phyloP scores from a whole-genome alignment of 1,139 yeast species.

The Debaryomyces psychrophilus region DNA sequence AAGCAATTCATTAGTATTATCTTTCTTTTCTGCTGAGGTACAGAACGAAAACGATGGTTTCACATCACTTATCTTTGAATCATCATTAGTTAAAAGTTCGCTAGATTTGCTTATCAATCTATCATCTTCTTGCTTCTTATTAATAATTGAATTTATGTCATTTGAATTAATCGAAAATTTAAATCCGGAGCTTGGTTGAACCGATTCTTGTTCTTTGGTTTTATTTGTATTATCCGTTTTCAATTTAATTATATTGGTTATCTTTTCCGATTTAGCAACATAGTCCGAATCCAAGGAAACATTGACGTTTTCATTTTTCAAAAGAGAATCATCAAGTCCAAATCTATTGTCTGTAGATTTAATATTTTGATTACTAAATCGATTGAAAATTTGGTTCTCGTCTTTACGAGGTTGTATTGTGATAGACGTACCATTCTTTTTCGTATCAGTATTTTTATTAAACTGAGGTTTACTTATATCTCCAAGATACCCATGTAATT shows the following conservation, averaged over 20 bases:
- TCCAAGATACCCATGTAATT: slow-evolving; percentile 37
- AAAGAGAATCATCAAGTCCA: slow-evolving; percentile 25
- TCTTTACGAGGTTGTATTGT: slow-evolving; percentile 17
- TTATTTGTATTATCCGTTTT: slow-evolving; percentile 11
- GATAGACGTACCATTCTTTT: neutral
- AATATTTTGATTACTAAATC: slow-evolving; percentile 16
- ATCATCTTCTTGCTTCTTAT: slow-evolving; percentile 23
- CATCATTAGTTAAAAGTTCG: neutral
- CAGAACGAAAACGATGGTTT: slow-evolving; percentile 15
- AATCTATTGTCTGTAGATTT: slow-evolving; percentile 21
- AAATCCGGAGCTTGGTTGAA: slow-evolving; percentile 44
- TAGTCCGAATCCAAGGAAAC: slow-evolving; percentile 33
- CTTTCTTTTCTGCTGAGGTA: slow-evolving; percentile 11
- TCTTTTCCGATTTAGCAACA: slow-evolving; percentile 27
- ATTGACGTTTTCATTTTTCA: slow-evolving; percentile 21
- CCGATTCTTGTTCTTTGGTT: slow-evolving; percentile 12
- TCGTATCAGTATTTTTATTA: slow-evolving; percentile 2
- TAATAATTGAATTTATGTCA: slow-evolving; percentile 28
- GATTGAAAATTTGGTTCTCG: slow-evolving; percentile 20
- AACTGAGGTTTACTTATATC: slow-evolving; percentile 34
- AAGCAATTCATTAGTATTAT: slow-evolving; percentile 8
- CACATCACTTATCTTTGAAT: neutral
- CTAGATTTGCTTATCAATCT: slow-evolving; percentile 13
- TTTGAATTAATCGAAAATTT: slow-evolving; percentile 35
- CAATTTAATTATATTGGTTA: slow-evolving; percentile 18